Evolutionary conservation across 768 basidiomycete genomes (phyloP).

Genomic region (Tylopilus sp.): DNA sequence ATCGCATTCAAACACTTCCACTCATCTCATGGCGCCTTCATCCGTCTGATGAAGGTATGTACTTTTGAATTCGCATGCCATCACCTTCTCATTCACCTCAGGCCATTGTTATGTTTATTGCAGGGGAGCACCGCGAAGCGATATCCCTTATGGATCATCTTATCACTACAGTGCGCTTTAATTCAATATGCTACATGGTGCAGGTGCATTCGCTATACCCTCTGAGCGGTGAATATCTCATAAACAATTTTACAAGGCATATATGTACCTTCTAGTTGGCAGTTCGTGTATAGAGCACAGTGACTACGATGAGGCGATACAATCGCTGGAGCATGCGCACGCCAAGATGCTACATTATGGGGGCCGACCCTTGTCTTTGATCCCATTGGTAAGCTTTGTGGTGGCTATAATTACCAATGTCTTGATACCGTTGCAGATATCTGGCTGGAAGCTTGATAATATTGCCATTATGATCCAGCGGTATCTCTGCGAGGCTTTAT

Average conservation of each 20-base stretch:
- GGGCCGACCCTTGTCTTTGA: too few species aligned
- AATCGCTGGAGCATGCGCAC: neutral
- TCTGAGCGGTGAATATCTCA: too few species aligned
- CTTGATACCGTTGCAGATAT: neutral
- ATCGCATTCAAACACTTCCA: neutral
- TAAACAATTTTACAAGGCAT: conserved; percentile 3
- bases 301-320: neutral
- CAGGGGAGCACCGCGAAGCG: conserved; percentile 1
- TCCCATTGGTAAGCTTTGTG: neutral
- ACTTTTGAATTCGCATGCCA: neutral
- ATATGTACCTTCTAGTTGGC: conserved; percentile 9
- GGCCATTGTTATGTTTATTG: conserved; percentile 4
- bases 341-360: neutral
- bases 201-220: conserved; percentile 2
- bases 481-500: too few species aligned
- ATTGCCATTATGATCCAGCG: neutral
- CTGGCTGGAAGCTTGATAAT: neutral
- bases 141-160: conserved; percentile 1
- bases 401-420: neutral
- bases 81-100: neutral
- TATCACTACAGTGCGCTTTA: neutral
- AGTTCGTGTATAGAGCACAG: neutral
- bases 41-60: conserved; percentile 2
- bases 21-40: neutral
- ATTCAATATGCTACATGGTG: neutral